Conservation (phyloP, 116 monocot genomes). For the Trichopus zeylanicus region DNA sequence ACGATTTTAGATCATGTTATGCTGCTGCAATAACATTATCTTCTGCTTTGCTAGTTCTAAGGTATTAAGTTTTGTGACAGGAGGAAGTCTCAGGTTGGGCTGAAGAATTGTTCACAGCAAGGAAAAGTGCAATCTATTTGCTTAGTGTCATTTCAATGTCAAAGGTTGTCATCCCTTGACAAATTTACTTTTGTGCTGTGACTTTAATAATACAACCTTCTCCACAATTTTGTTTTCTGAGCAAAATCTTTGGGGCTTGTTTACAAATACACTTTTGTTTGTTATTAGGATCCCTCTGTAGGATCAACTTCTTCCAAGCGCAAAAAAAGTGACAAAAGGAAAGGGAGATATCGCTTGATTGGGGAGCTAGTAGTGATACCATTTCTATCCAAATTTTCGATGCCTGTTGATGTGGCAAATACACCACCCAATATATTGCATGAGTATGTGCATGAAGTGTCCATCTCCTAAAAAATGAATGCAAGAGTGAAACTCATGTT, state of each 20-base stretch:
- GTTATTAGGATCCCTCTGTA: conserved; percentile 53
- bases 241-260: neutral
- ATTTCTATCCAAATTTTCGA: conserved; percentile 66
- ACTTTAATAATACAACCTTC: too few species aligned
- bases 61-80: conserved; percentile 11
- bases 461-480: neutral
- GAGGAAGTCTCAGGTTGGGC: conserved; percentile 66
- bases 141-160: conserved; percentile 68
- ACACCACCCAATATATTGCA: conserved; percentile 29
- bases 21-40: neutral
- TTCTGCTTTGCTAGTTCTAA: neutral
- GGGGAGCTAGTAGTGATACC: conserved; percentile 70
- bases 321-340: conserved; percentile 59
- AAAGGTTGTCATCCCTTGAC: conserved; percentile 40
- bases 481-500: too few species aligned
- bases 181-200: neutral
- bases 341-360: conserved; percentile 34
- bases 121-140: conserved; percentile 80
- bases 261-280: neutral
- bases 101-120: conserved; percentile 66
- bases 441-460: conserved; percentile 25
- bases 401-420: conserved; percentile 33
- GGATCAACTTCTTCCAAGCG: conserved; percentile 46
- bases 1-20: too few species aligned
- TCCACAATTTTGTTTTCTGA: too few species aligned